A percentile compares a stretch with the other conserved stretches of the same genome.
Evolutionary conservation across 768 basidiomycete genomes (phyloP).

Genomic region (Boletellus emodensis): DNA sequence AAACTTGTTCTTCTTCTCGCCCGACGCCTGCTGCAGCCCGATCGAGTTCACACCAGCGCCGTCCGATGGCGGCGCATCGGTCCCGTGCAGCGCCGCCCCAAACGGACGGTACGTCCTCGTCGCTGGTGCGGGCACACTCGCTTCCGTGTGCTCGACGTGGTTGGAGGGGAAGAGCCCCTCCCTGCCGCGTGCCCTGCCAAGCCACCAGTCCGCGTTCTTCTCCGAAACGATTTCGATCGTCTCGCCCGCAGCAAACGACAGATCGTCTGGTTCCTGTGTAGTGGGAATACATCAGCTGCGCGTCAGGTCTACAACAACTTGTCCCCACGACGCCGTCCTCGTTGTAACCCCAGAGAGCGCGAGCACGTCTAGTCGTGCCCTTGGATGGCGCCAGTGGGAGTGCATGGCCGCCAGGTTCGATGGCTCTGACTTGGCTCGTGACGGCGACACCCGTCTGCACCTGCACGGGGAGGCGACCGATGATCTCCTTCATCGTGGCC

Average conservation of each 20-base stretch:
- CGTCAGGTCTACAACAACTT: not conserved
- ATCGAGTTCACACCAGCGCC: conserved; percentile 28
- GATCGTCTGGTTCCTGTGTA: conserved; percentile 71
- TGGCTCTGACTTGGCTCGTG: conserved; percentile 10
- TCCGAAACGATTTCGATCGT: conserved; percentile 75
- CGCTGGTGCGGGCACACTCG: not conserved
- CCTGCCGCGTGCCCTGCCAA: conserved; percentile 56
- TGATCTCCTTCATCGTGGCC: conserved; percentile 36
- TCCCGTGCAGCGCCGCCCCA: conserved; percentile 35
- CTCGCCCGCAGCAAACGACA: conserved; percentile 74
- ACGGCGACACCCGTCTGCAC: conserved; percentile 16
- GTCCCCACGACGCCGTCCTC: conserved; percentile 47
- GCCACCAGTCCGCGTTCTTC: conserved; percentile 88
- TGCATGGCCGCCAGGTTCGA: conserved; percentile 6
- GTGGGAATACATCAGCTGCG: conserved; percentile 4
- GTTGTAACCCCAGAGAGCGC: conserved; percentile 66
- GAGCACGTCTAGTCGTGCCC: conserved; percentile 34
- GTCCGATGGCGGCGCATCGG: conserved; percentile 29
- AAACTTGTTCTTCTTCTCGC: conserved; percentile 55
- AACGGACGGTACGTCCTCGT: conserved; percentile 34
- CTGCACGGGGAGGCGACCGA: conserved; percentile 41
- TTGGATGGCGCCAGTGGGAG: conserved; percentile 16
- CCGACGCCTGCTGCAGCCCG: conserved; percentile 25
- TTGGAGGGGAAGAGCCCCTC: conserved; percentile 77
- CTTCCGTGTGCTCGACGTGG: conserved; percentile 58